Evolutionary conservation across 345 rosid species (phyloP).

Genomic region (Hypericum androsaemum): DNA sequence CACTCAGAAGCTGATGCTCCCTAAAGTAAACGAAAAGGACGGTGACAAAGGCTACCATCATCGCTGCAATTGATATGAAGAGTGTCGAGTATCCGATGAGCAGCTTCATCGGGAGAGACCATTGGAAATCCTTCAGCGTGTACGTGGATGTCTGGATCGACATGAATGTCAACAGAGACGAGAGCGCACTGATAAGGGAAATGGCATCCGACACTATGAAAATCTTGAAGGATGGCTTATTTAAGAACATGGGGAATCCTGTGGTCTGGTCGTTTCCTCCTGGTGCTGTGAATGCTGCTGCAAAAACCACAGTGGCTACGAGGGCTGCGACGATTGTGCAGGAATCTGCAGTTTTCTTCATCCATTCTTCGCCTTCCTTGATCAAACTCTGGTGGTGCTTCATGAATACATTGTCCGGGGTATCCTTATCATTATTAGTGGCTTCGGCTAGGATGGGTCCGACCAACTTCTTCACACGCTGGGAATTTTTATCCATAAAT

Average conservation of each 20-base stretch:
- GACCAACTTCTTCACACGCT: conserved; percentile 16
- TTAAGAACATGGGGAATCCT: neutral
- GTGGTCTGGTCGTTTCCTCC: conserved; percentile 5
- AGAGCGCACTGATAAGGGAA: neutral
- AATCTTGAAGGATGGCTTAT: neutral
- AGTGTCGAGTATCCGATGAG: conserved; percentile 2
- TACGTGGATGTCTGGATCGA: neutral
- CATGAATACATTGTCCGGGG: conserved; percentile 11
- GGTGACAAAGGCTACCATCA: conserved; percentile 10
- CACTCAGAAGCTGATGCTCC: too few relatives aligned
- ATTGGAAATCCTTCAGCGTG: too few relatives aligned
- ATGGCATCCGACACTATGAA: conserved; percentile 12
- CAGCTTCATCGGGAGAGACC: conserved; percentile 7
- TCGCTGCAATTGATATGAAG: conserved; percentile 8
- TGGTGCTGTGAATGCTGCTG: too few relatives aligned
- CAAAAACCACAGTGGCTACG: conserved; percentile 8
- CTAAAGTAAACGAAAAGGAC: conserved; percentile 3
- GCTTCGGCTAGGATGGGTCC: conserved; percentile 4
- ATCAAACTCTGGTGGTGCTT: neutral
- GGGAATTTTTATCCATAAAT: neutral
- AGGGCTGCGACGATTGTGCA: conserved; percentile 10
- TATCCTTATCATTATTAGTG: conserved; percentile 1
- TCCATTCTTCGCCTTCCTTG: conserved; percentile 8
- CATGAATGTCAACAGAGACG: conserved; percentile 1
- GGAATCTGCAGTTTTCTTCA: conserved; percentile 9